Base-by-base conservation (phyloP, 2,329 filamentous ascomycete genomes). In the Aspergillus bombycis region DNA sequence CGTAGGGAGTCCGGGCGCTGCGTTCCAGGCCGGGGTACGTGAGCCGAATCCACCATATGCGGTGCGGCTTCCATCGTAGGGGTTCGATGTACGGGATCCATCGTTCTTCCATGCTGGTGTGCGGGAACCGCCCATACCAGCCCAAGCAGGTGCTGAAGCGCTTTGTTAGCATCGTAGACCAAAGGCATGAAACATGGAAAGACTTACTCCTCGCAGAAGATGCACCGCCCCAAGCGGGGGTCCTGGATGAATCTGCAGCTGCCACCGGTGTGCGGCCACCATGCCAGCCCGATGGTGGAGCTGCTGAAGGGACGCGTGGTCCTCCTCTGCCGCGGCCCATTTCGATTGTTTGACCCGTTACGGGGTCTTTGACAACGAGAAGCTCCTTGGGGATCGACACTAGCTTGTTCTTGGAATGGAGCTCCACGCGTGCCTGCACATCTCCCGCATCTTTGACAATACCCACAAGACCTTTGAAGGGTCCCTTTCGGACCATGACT, bases 381-480 rank as follows among this genome's bases (percentile, higher is more conserved):
- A 90, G 87, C 12, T 91, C 89, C 75, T 96, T 96, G 23, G 89
- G 86, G 41, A 98, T 88, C 9, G 90, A 93, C 65, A 98, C 88
- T 19, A 92, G 91, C 83, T 97, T 98, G 80, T 89, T 92, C 82
- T 96, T 97, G 7, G 94, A 94, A 75, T 98, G 94, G 45, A 99
- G 82, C 79, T 99, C 95, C 48, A 99, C 91, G 67, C 94, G 91
- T 34, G 93, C 94, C 72, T 91, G 88, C 4, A 87, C 87, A 71
- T 96, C 94, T 8, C 92, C 96, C 0, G 94, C 91, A 75, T 98
- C 94, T 76, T 97, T 97, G 71, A 99, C 94, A 68, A 97, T 96
- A 71, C 95, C 95, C 48, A 98, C 83, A 50, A 97, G 84, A 62
- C 94, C 94, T 80, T 99, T 99, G 83, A 94, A 93, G 26, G 91